Conservation (phyloP, 176 grass and related monocot genomes). For the Saccharum officinarum region DNA sequence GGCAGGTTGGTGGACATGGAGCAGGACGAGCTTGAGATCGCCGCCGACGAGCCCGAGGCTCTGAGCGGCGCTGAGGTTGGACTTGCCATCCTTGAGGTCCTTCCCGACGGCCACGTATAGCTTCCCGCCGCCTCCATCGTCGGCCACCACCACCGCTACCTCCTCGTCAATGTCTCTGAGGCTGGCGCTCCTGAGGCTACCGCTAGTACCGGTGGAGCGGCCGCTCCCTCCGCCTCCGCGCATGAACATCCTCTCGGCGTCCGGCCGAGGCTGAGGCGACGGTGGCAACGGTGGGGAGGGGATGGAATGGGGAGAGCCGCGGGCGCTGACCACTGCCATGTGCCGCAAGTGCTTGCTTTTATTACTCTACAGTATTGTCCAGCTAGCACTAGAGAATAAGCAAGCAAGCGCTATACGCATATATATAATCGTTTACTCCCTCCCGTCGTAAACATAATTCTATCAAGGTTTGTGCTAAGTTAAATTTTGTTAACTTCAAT, state of each 20-base stretch:
- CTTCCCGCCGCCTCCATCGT: slow-evolving; percentile 22
- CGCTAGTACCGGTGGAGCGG: not conserved
- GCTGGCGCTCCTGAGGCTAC: slow-evolving; percentile 25
- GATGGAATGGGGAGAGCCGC: not conserved
- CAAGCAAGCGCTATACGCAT: not conserved
- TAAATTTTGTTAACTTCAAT: not conserved
- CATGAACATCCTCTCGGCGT: slow-evolving; percentile 9
- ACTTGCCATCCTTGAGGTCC: slow-evolving; percentile 43
- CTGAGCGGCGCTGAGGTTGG: slow-evolving; percentile 41
- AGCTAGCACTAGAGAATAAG: not conserved
- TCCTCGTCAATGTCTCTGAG: slow-evolving; percentile 49
- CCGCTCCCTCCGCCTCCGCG: slow-evolving; percentile 16
- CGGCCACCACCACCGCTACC: not conserved
- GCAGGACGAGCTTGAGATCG: slow-evolving; percentile 40
- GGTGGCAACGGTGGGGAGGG: not conserved
- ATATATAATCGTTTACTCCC: not conserved
- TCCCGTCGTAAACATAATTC: not conserved
- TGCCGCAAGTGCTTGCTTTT: not conserved
- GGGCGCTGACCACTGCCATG: slow-evolving; percentile 46
- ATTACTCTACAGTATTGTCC: not conserved
- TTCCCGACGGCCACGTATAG: slow-evolving; percentile 48
- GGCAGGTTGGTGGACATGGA: slow-evolving; percentile 66
- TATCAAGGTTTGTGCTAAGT: too few relatives aligned
- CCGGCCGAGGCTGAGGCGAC: not conserved
- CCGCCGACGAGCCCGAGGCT: slow-evolving; percentile 12